A percentile compares a stretch with the other conserved stretches of the same genome.
phyloP scores from a whole-genome alignment of 2,329 filamentous ascomycete species.

The Alternaria arborescens region DNA sequence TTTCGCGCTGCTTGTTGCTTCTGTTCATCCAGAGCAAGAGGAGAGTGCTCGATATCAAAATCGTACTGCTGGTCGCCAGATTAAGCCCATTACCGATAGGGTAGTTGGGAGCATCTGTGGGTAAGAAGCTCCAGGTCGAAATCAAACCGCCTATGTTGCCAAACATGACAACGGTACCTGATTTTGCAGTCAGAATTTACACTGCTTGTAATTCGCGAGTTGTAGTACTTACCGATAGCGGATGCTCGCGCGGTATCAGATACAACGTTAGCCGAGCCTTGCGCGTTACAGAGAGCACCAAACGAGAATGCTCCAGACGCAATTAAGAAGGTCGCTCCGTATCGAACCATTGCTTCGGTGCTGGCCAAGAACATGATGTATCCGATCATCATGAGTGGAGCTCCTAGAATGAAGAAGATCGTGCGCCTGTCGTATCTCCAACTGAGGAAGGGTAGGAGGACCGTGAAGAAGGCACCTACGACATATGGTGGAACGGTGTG shows the following conservation, averaged over 20 bases:
- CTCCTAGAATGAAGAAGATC: constrained; percentile 67
- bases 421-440: constrained; percentile 68
- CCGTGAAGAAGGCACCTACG: constrained; percentile 72
- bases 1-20: constrained; percentile 68
- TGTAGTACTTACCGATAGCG: constrained; percentile 61
- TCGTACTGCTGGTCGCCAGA: constrained; percentile 66
- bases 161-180: constrained; percentile 70
- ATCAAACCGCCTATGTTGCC: constrained; percentile 76
- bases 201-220: too few species aligned
- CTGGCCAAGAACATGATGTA: constrained; percentile 74
- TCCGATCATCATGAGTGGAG: constrained; percentile 72
- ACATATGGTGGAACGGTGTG: constrained; percentile 75
- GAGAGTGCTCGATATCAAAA: constrained; percentile 60
- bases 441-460: constrained; percentile 68
- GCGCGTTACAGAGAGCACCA: constrained; percentile 71
- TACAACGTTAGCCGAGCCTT: constrained; percentile 74
- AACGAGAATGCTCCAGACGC: constrained; percentile 70
- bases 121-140: constrained; percentile 71
- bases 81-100: constrained; percentile 77
- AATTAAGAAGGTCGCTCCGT: constrained; percentile 75
- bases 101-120: constrained; percentile 70
- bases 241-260: constrained; percentile 73
- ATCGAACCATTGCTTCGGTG: constrained; percentile 61
- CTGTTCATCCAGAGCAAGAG: constrained; percentile 68
- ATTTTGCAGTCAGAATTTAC: neutral